Percentiles rank a stretch among this genome's conserved stretches.
Evolutionary conservation across 1,284 basidiomycete genomes (phyloP).

Genomic region (Rhodotorula sp.): DNA sequence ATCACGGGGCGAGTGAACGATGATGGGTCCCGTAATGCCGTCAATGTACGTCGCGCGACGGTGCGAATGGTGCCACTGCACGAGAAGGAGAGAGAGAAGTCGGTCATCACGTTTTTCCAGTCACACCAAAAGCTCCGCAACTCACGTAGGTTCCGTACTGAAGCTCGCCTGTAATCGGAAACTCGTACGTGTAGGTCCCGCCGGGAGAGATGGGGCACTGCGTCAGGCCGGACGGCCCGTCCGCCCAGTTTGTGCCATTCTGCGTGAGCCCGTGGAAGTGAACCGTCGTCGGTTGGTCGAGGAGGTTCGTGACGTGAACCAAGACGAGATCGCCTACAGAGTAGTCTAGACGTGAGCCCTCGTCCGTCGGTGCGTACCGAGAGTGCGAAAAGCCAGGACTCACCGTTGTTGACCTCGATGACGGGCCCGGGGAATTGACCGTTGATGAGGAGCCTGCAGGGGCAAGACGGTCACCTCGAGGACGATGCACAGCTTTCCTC

Average conservation of each 20-base stretch:
- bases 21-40: conserved; percentile 51
- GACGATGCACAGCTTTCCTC: too few species aligned
- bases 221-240: conserved; percentile 54
- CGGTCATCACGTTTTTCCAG: not conserved
- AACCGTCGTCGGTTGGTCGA: conserved; percentile 51
- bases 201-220: conserved; percentile 59
- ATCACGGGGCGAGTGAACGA: conserved; percentile 47
- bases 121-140: not conserved
- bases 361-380: not conserved
- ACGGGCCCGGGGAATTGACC: conserved; percentile 57
- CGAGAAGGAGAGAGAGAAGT: conserved; percentile 23
- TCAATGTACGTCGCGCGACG: conserved; percentile 54
- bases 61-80: conserved; percentile 46
- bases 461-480: not conserved
- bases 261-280: conserved; percentile 56
- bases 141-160: conserved; percentile 18
- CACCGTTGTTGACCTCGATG: conserved; percentile 55
- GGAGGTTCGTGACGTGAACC: conserved; percentile 53
- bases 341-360: not conserved
- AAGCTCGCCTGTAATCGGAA: conserved; percentile 45
- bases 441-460: conserved; percentile 52
- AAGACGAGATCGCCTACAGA: conserved; percentile 51
- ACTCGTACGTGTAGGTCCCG: conserved; percentile 58
- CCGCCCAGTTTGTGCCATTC: conserved; percentile 52
- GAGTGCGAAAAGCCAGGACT: not conserved